Percentiles rank a stretch among this genome's conserved stretches.
These are phyloP conservation scores for Glarea lozoyensis DNA, from an alignment of 495 filamentous ascomycete species.

Conservation along the genomic window DNA sequence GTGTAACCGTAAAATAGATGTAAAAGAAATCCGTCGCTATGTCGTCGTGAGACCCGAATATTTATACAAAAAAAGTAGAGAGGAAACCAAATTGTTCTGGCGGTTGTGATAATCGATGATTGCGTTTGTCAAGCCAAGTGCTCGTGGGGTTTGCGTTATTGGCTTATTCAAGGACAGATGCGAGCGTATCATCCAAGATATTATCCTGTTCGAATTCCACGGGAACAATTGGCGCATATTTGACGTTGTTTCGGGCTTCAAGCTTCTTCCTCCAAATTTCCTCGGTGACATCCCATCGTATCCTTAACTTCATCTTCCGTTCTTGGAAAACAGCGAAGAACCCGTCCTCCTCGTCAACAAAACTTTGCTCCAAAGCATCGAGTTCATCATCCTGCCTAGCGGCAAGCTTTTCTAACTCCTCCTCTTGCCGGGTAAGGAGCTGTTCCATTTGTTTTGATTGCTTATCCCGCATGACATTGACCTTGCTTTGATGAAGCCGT, in stretches of 20 bases:
- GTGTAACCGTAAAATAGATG: neutral
- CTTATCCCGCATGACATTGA: slow-evolving; percentile 72
- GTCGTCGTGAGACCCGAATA: neutral
- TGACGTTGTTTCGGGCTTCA: slow-evolving; percentile 37
- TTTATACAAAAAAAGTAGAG: neutral
- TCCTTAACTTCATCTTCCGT: slow-evolving; percentile 40
- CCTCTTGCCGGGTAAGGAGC: slow-evolving; percentile 53
- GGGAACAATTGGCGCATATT: slow-evolving; percentile 39
- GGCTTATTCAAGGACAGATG: slow-evolving; percentile 12
- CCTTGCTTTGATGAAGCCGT: slow-evolving; percentile 58
- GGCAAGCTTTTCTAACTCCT: slow-evolving; percentile 47
- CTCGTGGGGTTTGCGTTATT: neutral
- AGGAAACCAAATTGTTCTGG: neutral
- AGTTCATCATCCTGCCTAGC: slow-evolving; percentile 43
- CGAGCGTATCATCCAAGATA: slow-evolving; percentile 9
- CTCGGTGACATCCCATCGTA: slow-evolving; percentile 54
- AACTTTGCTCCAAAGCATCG: slow-evolving; percentile 48
- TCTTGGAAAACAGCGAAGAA: slow-evolving; percentile 37
- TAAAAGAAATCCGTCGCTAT: neutral
- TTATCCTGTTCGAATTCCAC: slow-evolving; percentile 21
- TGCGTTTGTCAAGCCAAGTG: neutral
- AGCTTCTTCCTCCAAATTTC: slow-evolving; percentile 54
- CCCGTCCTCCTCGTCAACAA: slow-evolving; percentile 41
- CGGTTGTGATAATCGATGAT: neutral
- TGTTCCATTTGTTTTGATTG: slow-evolving; percentile 63